Base-by-base conservation (phyloP, 2,329 filamentous ascomycete genomes). In the Chaetomium sp. region DNA sequence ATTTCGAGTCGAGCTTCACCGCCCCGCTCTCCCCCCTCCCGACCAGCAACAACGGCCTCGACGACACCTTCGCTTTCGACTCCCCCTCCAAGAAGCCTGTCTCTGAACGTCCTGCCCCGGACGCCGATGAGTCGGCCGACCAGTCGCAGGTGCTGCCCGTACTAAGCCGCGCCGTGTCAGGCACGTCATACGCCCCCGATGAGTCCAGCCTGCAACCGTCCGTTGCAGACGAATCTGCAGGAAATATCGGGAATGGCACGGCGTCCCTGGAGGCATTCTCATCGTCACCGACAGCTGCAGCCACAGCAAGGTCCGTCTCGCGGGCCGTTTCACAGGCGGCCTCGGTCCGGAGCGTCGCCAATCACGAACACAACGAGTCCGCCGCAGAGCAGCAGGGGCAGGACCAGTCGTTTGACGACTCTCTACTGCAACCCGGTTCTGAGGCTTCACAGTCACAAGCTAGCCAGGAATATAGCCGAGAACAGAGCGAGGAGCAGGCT, bases 1-100 rank as follows among this genome's bases (percentile, higher is more conserved):
- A 89, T 71, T 81, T 88, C 67, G 87, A 90, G 72, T 89, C 87
- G 38, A 89, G 87, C 76, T 89, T 89, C 71, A 73, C 87, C 62
- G 83, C 84, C 1, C 80, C 82, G 6, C 73, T 84, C 6, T 88
- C 86, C 8, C 86, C 86, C 13, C 80, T 87, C 55, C 80, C 79
- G 42, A 78, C 78, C 33, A 77, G 80, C 58, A 75, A 79, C 38
- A 78, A 77, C 68, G 84, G 81, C 56, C 73, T 80, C 62, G 85
- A 88, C 75, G 86, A 88, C 73, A 86, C 85, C 27, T 88, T 81
- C 71, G 75, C 87, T 56, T 87, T 87, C 70, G 85, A 87, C 70
- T 79, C 72, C 57, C 77, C 74, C 5, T 71, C 73, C 23, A 79
- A 77, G 64, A 73, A 71, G 58, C 69, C 70, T 25, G 54, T 60